phyloP scores from a whole-genome alignment of 495 filamentous ascomycete species.

The Thermothielavioides terrestris region DNA sequence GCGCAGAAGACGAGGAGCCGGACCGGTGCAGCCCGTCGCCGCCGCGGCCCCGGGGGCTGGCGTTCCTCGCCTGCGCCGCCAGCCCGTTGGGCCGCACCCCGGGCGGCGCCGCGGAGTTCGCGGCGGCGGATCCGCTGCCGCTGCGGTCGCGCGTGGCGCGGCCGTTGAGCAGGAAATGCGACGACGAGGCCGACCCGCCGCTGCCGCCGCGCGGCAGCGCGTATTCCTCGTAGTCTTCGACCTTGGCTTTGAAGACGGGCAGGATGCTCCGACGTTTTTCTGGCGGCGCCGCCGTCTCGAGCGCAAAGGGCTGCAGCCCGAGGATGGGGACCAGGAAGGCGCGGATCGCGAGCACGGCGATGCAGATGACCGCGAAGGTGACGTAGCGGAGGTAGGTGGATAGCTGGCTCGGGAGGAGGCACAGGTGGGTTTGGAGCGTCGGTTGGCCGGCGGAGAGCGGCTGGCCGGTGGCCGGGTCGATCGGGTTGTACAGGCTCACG shows the following conservation, averaged over 20 bases:
- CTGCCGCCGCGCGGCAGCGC: slow-evolving; percentile 20
- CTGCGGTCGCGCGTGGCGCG: slow-evolving; percentile 17
- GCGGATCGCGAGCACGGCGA: slow-evolving; percentile 51
- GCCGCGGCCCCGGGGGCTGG: not conserved
- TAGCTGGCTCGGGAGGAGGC: slow-evolving; percentile 82
- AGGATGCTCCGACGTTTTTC: slow-evolving; percentile 14
- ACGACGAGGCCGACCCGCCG: slow-evolving; percentile 21
- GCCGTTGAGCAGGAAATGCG: slow-evolving; percentile 6
- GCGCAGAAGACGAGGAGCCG: too few species aligned
- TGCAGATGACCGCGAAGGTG: slow-evolving; percentile 48
- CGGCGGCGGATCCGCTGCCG: slow-evolving; percentile 4
- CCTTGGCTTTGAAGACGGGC: slow-evolving; percentile 40
- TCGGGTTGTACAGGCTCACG: slow-evolving; percentile 84
- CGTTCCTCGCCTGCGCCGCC: slow-evolving; percentile 4
- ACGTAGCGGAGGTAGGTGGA: slow-evolving; percentile 72
- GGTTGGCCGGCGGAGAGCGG: slow-evolving; percentile 34
- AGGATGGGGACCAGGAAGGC: slow-evolving; percentile 49
- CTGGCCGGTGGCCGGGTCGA: slow-evolving; percentile 52
- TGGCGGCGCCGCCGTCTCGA: slow-evolving; percentile 16
- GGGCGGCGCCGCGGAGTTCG: not conserved
- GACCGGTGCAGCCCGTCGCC: not conserved
- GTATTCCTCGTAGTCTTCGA: slow-evolving; percentile 35
- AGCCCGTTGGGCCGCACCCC: slow-evolving; percentile 8
- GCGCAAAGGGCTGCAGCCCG: slow-evolving; percentile 37
- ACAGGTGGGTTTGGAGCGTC: slow-evolving; percentile 82